phyloP scores from a whole-genome alignment of 257 asterid species.

The Penstemon eatonii region DNA sequence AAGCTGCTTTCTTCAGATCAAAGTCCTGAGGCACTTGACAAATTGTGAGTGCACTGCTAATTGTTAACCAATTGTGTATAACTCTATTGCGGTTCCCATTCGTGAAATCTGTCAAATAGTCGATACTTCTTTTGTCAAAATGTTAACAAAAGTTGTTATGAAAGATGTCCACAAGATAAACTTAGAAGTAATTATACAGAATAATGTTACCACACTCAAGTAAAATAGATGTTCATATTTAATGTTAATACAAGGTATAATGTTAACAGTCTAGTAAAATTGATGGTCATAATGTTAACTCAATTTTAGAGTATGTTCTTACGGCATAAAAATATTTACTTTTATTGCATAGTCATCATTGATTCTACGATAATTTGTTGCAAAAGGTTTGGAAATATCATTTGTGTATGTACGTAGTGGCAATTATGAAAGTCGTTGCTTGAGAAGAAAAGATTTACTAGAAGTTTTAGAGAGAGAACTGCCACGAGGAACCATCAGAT shows the following conservation, averaged over 20 bases:
- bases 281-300: neutral
- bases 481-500: constrained; percentile 62
- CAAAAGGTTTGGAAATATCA: constrained; percentile 39
- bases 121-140: neutral
- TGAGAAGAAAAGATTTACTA: constrained; percentile 56
- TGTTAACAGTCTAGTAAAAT: neutral
- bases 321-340: neutral
- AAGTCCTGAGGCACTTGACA: constrained; percentile 18
- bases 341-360: neutral
- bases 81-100: neutral
- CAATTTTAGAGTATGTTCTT: neutral
- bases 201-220: constrained; percentile 10
- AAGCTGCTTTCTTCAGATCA: constrained; percentile 26
- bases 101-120: neutral
- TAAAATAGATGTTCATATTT: neutral
- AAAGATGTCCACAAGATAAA: neutral
- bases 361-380: neutral
- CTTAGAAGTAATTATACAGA: constrained; percentile 24
- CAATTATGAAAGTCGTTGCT: constrained; percentile 40
- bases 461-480: constrained; percentile 60
- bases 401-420: constrained; percentile 29
- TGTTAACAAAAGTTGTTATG: neutral
- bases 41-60: constrained; percentile 29
- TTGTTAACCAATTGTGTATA: neutral
- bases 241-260: constrained; percentile 15